Evolutionary conservation across 2,329 filamentous ascomycete genomes (phyloP).

Genomic region (Macrophomina tecta): DNA sequence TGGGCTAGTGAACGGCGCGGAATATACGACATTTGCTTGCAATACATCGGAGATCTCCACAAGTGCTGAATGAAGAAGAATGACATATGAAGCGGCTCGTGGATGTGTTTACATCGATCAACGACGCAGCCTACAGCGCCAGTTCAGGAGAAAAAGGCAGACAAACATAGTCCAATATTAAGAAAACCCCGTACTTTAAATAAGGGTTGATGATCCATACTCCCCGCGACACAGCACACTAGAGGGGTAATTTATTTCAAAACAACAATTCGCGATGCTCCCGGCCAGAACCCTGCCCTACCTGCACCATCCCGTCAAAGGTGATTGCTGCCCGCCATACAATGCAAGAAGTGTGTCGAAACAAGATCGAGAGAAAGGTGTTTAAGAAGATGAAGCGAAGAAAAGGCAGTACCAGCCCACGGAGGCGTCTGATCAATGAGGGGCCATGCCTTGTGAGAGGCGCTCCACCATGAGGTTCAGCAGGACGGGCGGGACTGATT

Average conservation of each 20-base stretch:
- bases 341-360: constrained; percentile 4
- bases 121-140: neutral
- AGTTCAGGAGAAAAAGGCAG: neutral
- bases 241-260: constrained; percentile 3
- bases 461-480: constrained; percentile 88
- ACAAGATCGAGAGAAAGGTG: neutral
- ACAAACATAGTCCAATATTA: neutral
- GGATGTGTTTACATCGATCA: neutral
- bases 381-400: neutral
- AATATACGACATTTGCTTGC: neutral
- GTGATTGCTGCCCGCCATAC: constrained; percentile 6
- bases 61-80: neutral
- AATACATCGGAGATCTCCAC: neutral
- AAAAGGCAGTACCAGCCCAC: neutral
- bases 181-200: neutral
- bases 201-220: neutral
- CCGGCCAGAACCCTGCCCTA: neutral
- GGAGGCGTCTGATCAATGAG: neutral
- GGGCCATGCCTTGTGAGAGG: constrained; percentile 61
- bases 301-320: neutral
- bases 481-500: constrained; percentile 79
- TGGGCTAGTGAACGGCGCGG: neutral
- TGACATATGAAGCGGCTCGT: neutral
- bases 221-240: constrained; percentile 1
- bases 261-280: constrained; percentile 5